Percentiles rank a stretch among this genome's conserved stretches.
These are phyloP conservation scores for Haberlea rhodopensis DNA, from an alignment of 257 asterid genomes.

Conservation along the genomic window DNA sequence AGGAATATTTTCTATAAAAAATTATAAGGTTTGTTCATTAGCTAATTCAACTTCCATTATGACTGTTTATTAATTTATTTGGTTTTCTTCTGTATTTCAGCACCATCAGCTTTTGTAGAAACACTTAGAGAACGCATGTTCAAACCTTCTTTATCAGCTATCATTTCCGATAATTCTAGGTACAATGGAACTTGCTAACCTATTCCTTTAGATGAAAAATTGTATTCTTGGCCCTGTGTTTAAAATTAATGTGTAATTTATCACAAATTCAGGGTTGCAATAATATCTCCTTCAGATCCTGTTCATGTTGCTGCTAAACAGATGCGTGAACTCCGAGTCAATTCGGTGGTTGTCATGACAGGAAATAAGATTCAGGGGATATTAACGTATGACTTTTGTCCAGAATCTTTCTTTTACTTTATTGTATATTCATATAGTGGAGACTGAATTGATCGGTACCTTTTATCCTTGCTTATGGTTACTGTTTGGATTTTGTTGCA, in stretches of 20 bases:
- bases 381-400: conserved; percentile 60
- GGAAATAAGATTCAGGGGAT: conserved; percentile 83
- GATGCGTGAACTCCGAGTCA: conserved; percentile 84
- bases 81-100: conserved; percentile 44
- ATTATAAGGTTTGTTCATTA: background rate
- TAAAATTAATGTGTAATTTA: conserved; percentile 26
- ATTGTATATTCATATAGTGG: conserved; percentile 7
- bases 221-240: conserved; percentile 17
- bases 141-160: conserved; percentile 84
- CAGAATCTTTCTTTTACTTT: conserved; percentile 11
- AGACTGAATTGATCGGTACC: background rate
- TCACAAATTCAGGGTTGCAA: conserved; percentile 61
- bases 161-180: conserved; percentile 74
- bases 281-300: conserved; percentile 72
- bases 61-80: conserved; percentile 10
- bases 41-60: background rate
- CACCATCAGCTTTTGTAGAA: conserved; percentile 81
- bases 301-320: conserved; percentile 81
- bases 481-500: conserved; percentile 40
- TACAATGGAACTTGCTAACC: conserved; percentile 27
- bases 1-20: conserved; percentile 7
- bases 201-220: conserved; percentile 11
- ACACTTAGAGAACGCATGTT: conserved; percentile 88
- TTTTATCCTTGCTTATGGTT: conserved; percentile 24
- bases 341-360: conserved; percentile 64